phyloP scores from a whole-genome alignment of 2,329 filamentous ascomycete species.

The Fusarium sp. region DNA sequence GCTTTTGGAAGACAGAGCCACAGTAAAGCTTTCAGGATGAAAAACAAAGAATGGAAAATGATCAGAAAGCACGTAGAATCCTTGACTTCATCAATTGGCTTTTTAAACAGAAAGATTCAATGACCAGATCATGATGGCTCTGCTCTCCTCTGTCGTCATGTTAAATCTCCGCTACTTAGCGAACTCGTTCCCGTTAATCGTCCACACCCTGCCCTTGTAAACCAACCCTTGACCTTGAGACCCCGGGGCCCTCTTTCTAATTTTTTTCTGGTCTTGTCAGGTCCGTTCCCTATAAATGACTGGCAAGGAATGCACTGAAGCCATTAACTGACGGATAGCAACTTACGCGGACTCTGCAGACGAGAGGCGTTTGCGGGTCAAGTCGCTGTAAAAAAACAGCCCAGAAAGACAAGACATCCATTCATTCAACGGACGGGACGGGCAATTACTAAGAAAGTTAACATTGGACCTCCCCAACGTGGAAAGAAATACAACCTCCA shows the following conservation, averaged over 20 bases:
- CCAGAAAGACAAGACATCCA: neutral
- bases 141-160: slow-evolving; percentile 11
- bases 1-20: slow-evolving; percentile 1
- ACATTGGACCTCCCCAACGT: slow-evolving; percentile 16
- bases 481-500: slow-evolving; percentile 31
- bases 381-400: neutral
- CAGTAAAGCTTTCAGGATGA: neutral
- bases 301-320: neutral
- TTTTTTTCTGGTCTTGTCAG: slow-evolving; percentile 11
- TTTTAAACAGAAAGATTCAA: neutral
- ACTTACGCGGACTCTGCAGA: slow-evolving; percentile 8
- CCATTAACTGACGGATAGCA: slow-evolving; percentile 7
- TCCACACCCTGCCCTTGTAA: slow-evolving; percentile 26
- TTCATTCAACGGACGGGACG: slow-evolving; percentile 6
- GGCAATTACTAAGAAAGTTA: slow-evolving; percentile 34
- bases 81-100: slow-evolving; percentile 13
- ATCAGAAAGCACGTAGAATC: neutral
- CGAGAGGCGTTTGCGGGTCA: slow-evolving; percentile 24
- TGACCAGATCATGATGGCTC: neutral
- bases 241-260: slow-evolving; percentile 37
- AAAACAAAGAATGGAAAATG: neutral
- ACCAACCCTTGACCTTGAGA: slow-evolving; percentile 12
- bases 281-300: slow-evolving; percentile 17
- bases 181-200: slow-evolving; percentile 36
- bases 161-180: slow-evolving; percentile 36